phyloP scores from a whole-genome alignment of 768 basidiomycete genomes.

The Russula sp. region DNA sequence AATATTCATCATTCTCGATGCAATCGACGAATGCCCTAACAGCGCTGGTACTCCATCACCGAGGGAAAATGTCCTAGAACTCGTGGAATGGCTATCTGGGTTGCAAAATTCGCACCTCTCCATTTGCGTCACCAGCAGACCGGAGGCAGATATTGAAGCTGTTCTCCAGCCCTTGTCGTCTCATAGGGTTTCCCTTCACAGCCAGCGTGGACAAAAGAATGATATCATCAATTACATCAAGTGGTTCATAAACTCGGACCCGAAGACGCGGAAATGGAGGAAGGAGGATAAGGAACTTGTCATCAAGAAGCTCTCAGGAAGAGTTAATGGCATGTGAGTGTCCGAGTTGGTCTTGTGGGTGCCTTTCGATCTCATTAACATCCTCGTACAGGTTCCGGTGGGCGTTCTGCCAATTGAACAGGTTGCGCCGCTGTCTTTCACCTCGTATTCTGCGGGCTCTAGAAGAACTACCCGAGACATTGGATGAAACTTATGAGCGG shows the following conservation, averaged over 20 bases:
- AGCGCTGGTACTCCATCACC: neutral
- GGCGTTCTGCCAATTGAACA: conserved; percentile 1
- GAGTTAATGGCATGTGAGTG: neutral
- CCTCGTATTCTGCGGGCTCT: neutral
- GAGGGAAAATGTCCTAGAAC: neutral
- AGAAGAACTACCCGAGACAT: neutral
- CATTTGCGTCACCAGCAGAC: neutral
- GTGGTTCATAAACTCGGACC: neutral
- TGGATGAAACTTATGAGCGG: conserved; percentile 4
- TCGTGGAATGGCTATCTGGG: neutral
- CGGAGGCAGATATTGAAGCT: neutral
- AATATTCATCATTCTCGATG: neutral
- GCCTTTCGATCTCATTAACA: neutral
- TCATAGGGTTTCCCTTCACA: neutral
- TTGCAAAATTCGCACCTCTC: neutral
- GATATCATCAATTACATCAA: neutral
- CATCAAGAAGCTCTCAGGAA: neutral
- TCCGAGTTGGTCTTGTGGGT: neutral
- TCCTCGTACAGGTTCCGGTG: neutral
- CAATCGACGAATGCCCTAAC: neutral
- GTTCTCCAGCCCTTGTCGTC: neutral
- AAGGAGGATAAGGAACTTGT: neutral
- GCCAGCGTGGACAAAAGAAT: neutral
- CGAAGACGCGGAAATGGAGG: neutral
- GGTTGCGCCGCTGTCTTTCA: neutral